phyloP scores from a whole-genome alignment of 495 filamentous ascomycete genomes.

The Corynascus novoguineensis region DNA sequence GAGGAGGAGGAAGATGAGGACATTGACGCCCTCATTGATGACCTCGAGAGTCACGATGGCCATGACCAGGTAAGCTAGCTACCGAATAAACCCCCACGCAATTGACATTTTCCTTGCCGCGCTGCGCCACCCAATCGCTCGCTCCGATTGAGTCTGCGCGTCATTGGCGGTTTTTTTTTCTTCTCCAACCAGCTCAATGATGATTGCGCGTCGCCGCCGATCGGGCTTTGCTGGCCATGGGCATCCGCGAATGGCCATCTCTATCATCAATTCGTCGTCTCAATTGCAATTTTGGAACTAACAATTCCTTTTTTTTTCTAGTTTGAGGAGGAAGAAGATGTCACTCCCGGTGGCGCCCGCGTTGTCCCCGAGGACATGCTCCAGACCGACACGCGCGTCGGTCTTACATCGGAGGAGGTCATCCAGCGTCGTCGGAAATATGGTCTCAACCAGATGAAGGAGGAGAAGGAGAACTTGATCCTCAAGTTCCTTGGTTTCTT shows the following conservation, averaged over 20 bases:
- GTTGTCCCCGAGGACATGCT: slow-evolving; percentile 57
- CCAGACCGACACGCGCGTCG: slow-evolving; percentile 61
- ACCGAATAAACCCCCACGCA: background rate
- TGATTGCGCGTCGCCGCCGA: background rate
- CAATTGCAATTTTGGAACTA: slow-evolving; percentile 7
- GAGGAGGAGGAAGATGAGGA: slow-evolving; percentile 64
- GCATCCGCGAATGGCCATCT: background rate
- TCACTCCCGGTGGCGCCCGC: slow-evolving; percentile 45
- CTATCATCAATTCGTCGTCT: background rate
- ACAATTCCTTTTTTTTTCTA: slow-evolving; percentile 12
- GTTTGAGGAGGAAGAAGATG: slow-evolving; percentile 53
- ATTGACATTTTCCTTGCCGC: background rate
- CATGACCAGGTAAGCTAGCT: slow-evolving; percentile 36
- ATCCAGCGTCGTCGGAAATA: slow-evolving; percentile 64
- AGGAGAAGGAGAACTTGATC: slow-evolving; percentile 78
- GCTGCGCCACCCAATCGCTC: background rate
- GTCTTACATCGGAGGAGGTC: slow-evolving; percentile 71
- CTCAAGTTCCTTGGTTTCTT: slow-evolving; percentile 82
- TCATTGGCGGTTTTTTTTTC: background rate
- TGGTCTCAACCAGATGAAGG: slow-evolving; percentile 82
- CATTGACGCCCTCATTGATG: slow-evolving; percentile 76
- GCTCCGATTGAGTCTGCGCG: background rate
- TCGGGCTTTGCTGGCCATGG: background rate
- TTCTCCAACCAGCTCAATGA: background rate
- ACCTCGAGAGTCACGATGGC: slow-evolving; percentile 73